Evolutionary conservation across 2,329 filamentous ascomycete species (phyloP), one percentile per base, ranked within the genome.

Genomic region (Coniochaeta sp.): DNA sequence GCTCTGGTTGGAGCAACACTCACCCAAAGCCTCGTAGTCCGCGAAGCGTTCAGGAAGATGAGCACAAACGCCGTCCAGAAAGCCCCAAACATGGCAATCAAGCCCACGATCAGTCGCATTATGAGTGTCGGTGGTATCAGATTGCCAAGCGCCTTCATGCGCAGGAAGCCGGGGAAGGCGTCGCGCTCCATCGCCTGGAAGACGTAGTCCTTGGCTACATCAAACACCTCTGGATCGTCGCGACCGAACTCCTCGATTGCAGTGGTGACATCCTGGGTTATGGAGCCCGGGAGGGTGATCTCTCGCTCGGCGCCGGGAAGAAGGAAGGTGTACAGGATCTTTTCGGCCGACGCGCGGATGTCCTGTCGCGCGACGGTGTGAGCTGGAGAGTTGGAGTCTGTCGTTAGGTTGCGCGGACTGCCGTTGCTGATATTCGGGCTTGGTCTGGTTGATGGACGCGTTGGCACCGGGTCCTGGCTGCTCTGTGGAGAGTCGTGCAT

Each of bases 161-260:
- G 85, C 62, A 99, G 81, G 76, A 99, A 99, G 1, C 93, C 93
- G 0, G 96, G 95, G 72, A 96, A 99, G n/a, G 96, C 95, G 77
- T 99, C 95, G 60, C 96, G 86, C 77, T 99, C 96, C 95, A 99
- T 99, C 36, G 96, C 96, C 76, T 99, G 96, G 74, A 98, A 99
- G 64, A 98, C 95, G 72, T 98, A 99, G 77, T 99, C 95, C 79
- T 99, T 99, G 59, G 95, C 95, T 22, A 91, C 87, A 72, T 98
- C 95, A 69, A 99, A 99, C 14, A 99, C 89, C 73, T 99, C 95
- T 0, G 95, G 95, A 71, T 99, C 95, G 69, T 98, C 95, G 67
- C 95, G 87, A 54, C 91, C 91, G 65, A 91, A 88, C 66, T 93
- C 89, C 75, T 99, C 95, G 64, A 99, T 96, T 16, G 91, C 85